A percentile compares a stretch with the other conserved stretches of the same genome.
Conservation (phyloP, 257 asterid species). For the Lavandula angustifolia region DNA sequence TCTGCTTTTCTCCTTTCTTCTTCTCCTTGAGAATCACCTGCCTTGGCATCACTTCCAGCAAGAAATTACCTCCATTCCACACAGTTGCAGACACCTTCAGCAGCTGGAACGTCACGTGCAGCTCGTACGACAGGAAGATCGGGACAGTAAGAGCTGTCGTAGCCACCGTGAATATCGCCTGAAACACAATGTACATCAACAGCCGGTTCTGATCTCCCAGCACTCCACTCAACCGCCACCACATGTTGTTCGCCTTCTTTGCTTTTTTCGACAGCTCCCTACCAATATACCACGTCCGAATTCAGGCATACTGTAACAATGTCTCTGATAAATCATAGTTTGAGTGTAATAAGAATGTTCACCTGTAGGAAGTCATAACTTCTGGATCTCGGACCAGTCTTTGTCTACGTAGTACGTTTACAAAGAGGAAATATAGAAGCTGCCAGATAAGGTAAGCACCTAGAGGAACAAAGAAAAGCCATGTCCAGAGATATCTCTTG, state of each 20-base stretch:
- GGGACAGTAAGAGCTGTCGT: slow-evolving; percentile 90
- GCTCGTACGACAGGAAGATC: slow-evolving; percentile 78
- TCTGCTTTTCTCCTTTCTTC: slow-evolving; percentile 60
- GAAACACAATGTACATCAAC: slow-evolving; percentile 87
- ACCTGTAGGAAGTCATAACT: slow-evolving; percentile 96
- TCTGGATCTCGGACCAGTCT: slow-evolving; percentile 87
- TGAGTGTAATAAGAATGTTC: no score
- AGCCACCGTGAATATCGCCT: slow-evolving; percentile 84
- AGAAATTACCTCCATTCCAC: slow-evolving; percentile 96
- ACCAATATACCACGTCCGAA: not conserved
- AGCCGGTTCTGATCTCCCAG: slow-evolving; percentile 91
- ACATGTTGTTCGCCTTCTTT: slow-evolving; percentile 84
- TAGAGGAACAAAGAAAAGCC: slow-evolving; percentile 90
- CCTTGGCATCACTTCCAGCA: slow-evolving; percentile 95
- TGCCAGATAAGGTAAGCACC: slow-evolving; percentile 86
- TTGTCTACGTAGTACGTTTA: slow-evolving; percentile 89
- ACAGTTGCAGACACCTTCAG: slow-evolving; percentile 84
- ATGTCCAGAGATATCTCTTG: slow-evolving; percentile 88
- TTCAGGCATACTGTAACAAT: no score
- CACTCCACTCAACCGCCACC: slow-evolving; percentile 97
- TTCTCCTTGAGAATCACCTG: slow-evolving; percentile 86
- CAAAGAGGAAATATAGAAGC: slow-evolving; percentile 85
- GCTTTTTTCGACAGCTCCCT: slow-evolving; percentile 97
- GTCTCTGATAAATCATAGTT: no score
- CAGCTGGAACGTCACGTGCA: slow-evolving; percentile 73